Base-by-base conservation (phyloP, 1,284 basidiomycete species). In the Mycosarcoma mackinlayi region DNA sequence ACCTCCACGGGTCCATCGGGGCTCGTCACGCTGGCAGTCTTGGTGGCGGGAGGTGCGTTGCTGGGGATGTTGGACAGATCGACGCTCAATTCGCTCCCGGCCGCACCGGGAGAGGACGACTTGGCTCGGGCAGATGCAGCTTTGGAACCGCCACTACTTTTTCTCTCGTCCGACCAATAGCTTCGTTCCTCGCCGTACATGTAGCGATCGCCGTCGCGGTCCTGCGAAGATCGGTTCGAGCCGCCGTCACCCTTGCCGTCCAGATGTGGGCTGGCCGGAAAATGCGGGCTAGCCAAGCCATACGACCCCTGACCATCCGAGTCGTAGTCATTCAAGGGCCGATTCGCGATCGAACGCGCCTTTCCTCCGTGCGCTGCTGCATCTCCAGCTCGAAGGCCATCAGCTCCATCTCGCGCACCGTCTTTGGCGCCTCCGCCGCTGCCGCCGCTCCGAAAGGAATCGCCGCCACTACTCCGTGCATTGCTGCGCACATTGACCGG, bases 1-100 rank as follows among this genome's bases (percentile, higher is more conserved):
- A 73, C 66, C 38, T 73, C 64, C 21, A 68, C 54, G 18, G 57
- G 57, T 21, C 52, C 61, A 38, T 55, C 61, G n/a, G 59, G 69
- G 33, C 60, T 63, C 3, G 33, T 55, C n/a, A 51, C 46, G 24
- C 23, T 66, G 34, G 33, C 30, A 7, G 28, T 31, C 31, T 52
- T 64, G 24, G 47, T 44, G 30, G 53, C 62, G 18, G 46, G 53
- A 8, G 59, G 64, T 25, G 57, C 51, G 24, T 75, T 75, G 55
- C 70, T 75, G 0, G 78, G 76, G n/a, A 80, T 65, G 55, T 77
- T 76, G 18, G 74, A 66, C 11, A 77, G 58, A 46, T 78, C 73
- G 19, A 80, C 73, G 40, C 76, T 75, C 41, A 78, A 46, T 18
- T 71, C 64, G 7, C 57, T 64, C 2, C 52, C 64, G 6, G 56